phyloP scores from a whole-genome alignment of 2,329 filamentous ascomycete genomes.

The Trichophyton equinum region DNA sequence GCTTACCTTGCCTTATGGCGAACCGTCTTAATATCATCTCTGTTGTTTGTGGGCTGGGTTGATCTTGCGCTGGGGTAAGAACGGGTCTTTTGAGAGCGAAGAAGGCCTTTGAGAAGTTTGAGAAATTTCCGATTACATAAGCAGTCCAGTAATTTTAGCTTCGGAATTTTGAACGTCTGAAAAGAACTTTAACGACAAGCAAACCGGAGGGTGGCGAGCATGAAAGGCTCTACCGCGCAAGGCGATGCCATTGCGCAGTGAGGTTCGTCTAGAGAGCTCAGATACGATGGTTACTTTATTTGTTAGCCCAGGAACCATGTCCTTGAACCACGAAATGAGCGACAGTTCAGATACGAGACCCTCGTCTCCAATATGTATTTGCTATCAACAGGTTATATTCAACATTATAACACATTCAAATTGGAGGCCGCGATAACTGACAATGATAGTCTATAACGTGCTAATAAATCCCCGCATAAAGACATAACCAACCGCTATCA shows the following conservation, averaged over 20 bases:
- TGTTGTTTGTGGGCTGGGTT: neutral
- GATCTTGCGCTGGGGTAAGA: neutral
- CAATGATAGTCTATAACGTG: conserved; percentile 5
- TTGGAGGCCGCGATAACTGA: conserved; percentile 1
- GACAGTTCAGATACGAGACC: neutral
- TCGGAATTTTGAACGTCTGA: neutral
- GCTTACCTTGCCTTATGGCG: conserved; percentile 31
- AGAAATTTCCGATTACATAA: conserved; percentile 1
- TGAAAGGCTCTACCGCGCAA: neutral
- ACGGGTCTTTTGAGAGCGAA: neutral
- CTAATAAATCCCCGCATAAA: conserved; percentile 3
- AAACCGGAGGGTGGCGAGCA: neutral
- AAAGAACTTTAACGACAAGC: neutral
- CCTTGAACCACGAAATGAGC: neutral
- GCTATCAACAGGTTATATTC: neutral
- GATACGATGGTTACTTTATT: neutral
- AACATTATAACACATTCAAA: neutral
- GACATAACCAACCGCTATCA: conserved; percentile 4
- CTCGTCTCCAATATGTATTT: neutral
- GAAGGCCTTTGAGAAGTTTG: neutral
- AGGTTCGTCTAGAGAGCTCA: neutral
- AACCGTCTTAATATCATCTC: conserved; percentile 32
- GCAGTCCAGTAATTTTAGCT: neutral
- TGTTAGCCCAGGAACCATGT: neutral
- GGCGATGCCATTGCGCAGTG: too few species aligned